These are phyloP conservation scores for Amanita phalloides DNA, from an alignment of 768 basidiomycete genomes.

Conservation along the genomic window DNA sequence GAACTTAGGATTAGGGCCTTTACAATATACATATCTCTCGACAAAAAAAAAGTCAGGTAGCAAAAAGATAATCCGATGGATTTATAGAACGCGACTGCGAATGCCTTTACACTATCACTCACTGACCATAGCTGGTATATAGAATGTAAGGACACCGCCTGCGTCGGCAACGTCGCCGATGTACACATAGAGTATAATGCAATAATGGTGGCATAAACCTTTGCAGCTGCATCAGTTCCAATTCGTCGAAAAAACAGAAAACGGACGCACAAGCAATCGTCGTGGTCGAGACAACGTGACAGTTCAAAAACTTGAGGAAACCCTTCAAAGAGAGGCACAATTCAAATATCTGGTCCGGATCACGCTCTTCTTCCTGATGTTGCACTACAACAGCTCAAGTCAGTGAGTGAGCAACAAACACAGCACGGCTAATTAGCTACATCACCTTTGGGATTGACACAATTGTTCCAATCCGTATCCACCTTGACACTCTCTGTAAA, in stretches of 20 bases:
- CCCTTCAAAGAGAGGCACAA: constrained; percentile 65
- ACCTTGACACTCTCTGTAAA: constrained; percentile 66
- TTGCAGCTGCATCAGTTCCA: neutral
- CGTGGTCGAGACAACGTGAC: constrained; percentile 70
- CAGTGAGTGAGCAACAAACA: neutral
- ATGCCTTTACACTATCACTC: constrained; percentile 20
- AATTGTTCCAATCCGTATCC: constrained; percentile 72
- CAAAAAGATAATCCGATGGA: too few species aligned
- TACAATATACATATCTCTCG: too few species aligned
- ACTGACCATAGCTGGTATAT: constrained; percentile 70
- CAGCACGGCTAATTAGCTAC: constrained; percentile 12
- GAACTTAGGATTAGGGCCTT: too few species aligned
- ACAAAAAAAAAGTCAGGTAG: too few species aligned
- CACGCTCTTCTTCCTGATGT: constrained; percentile 26
- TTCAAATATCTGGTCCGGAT: constrained; percentile 48
- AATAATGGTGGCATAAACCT: constrained; percentile 80
- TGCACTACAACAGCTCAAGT: constrained; percentile 13
- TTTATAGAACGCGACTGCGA: too few species aligned
- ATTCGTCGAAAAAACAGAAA: neutral
- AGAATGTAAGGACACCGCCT: constrained; percentile 82
- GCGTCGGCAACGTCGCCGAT: constrained; percentile 71
- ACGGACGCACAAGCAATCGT: constrained; percentile 68
- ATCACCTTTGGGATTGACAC: constrained; percentile 50
- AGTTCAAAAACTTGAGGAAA: constrained; percentile 73
- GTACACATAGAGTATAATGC: constrained; percentile 83